These are phyloP conservation scores for Dothiorella sarmentorum DNA, from an alignment of 2,329 filamentous ascomycete genomes.

Conservation along the genomic window DNA sequence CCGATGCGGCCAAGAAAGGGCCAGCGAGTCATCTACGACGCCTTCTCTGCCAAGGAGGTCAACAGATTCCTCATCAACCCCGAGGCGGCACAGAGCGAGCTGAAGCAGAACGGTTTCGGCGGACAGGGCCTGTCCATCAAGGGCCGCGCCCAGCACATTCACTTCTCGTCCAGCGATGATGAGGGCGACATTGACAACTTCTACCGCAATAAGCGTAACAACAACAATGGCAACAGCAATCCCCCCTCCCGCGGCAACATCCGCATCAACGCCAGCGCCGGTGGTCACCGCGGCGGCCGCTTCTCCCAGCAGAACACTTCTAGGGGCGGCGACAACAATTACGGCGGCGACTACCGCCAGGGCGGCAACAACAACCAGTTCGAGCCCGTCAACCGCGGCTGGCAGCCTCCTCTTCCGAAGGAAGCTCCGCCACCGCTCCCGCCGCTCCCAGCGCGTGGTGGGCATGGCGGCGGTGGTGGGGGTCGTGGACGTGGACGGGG, in stretches of 20 bases:
- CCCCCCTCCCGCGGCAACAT: conserved; percentile 4
- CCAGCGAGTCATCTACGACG: background rate
- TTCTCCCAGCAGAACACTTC: background rate
- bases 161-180: conserved; percentile 7
- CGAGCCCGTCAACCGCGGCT: background rate
- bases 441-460: background rate
- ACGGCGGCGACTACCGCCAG: no score
- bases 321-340: background rate
- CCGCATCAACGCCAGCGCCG: conserved; percentile 6
- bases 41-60: conserved; percentile 20
- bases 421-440: background rate
- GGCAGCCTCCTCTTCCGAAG: conserved; percentile 15
- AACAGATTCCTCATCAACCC: conserved; percentile 18
- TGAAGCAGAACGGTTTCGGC: background rate
- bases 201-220: conserved; percentile 8
- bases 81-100: background rate
- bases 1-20: background rate
- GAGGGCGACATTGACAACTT: conserved; percentile 16
- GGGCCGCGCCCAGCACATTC: conserved; percentile 16
- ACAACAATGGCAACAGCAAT: background rate
- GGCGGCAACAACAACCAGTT: background rate
- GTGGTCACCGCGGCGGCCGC: background rate
- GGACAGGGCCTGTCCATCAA: conserved; percentile 20
- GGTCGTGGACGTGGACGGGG: conserved; percentile 2
- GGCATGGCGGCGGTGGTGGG: conserved; percentile 1